Evolutionary conservation across 1,284 basidiomycete species (phyloP).

Genomic region (Albatrellus sp.): DNA sequence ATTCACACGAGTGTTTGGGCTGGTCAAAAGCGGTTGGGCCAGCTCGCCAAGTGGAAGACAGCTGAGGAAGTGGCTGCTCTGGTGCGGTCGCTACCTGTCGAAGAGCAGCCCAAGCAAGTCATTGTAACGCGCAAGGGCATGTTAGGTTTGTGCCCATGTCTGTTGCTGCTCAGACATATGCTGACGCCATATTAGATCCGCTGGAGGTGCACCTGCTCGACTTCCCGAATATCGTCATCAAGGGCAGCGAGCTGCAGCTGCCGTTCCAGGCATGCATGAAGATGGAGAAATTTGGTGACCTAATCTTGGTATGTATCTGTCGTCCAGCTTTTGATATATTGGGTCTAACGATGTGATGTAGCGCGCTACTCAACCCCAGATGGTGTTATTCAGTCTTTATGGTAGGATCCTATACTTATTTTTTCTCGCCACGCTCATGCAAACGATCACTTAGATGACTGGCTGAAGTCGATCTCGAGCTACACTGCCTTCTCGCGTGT

Average conservation of each 20-base stretch:
- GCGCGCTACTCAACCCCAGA: slow-evolving; percentile 97
- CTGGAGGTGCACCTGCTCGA: slow-evolving; percentile 97
- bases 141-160: slow-evolving; percentile 50
- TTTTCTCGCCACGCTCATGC: background rate
- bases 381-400: slow-evolving; percentile 98
- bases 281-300: slow-evolving; percentile 99
- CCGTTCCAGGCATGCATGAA: slow-evolving; percentile 99
- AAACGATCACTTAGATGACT: slow-evolving; percentile 57
- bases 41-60: slow-evolving; percentile 99
- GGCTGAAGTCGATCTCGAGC: slow-evolving; percentile 97
- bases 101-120: slow-evolving; percentile 99
- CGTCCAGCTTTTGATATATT: slow-evolving; percentile 2
- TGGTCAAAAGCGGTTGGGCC: slow-evolving; percentile 98
- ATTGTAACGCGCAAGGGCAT: slow-evolving; percentile 99
- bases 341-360: background rate
- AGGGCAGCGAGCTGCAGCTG: slow-evolving; percentile 94
- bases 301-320: slow-evolving; percentile 61
- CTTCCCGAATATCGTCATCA: slow-evolving; percentile 99
- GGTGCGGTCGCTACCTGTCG: slow-evolving; percentile 92
- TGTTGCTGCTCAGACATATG: slow-evolving; percentile 16
- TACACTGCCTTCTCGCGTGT: slow-evolving; percentile 99
- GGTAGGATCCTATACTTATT: slow-evolving; percentile 28
- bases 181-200: slow-evolving; percentile 37
- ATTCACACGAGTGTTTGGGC: slow-evolving; percentile 99
- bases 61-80: slow-evolving; percentile 99